A percentile compares a stretch with the other conserved stretches of the same genome.
phyloP scores from a whole-genome alignment of 2,329 filamentous ascomycete species.

The Cladosporium phlei region DNA sequence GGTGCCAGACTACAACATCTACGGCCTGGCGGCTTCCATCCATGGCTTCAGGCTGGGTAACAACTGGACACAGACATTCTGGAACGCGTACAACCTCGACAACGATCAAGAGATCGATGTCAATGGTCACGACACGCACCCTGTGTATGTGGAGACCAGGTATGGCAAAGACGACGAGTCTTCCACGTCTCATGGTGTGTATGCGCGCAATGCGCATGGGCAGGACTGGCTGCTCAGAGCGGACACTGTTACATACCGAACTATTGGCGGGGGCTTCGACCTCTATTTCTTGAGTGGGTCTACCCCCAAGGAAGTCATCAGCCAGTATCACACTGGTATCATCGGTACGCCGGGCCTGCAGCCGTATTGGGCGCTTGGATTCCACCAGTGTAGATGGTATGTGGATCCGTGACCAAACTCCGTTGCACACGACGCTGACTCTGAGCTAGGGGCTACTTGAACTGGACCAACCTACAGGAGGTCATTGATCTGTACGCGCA shows the following conservation, averaged over 20 bases:
- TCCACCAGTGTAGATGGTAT: conserved; percentile 23
- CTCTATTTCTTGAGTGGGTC: conserved; percentile 24
- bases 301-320: conserved; percentile 21
- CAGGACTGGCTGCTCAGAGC: conserved; percentile 30
- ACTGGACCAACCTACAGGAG: conserved; percentile 58
- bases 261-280: conserved; percentile 28
- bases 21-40: conserved; percentile 29
- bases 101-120: conserved; percentile 24
- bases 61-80: conserved; percentile 31
- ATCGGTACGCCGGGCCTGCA: conserved; percentile 24
- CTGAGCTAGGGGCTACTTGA: conserved; percentile 6
- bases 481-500: conserved; percentile 47
- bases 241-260: conserved; percentile 27
- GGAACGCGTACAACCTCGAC: conserved; percentile 28
- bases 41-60: conserved; percentile 28
- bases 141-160: conserved; percentile 32
- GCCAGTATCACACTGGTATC: conserved; percentile 22
- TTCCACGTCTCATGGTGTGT: conserved; percentile 28
- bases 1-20: conserved; percentile 29
- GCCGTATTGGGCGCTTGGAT: conserved; percentile 26
- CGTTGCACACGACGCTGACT: too few species aligned
- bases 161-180: conserved; percentile 18
- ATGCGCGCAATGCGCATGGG: conserved; percentile 31
- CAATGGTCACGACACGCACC: conserved; percentile 29
- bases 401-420: too few species aligned